Base-by-base conservation (phyloP, 352 stramenopile species). In the Phytophthora melonis region DNA sequence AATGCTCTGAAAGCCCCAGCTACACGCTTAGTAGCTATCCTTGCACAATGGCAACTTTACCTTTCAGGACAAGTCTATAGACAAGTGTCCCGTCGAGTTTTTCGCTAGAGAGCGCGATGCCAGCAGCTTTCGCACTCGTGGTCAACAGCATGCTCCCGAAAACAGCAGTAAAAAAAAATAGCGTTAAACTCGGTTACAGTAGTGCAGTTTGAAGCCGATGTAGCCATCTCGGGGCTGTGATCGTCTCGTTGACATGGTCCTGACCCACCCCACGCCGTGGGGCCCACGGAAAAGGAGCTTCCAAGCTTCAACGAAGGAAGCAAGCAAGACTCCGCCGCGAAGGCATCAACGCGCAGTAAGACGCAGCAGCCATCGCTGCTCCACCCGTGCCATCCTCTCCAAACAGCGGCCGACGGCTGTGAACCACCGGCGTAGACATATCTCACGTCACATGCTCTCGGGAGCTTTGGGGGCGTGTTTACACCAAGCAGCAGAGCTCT, bases 191-290 rank as follows among this genome's bases (percentile, higher is more conserved):
- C 10, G 34, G 13, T 5, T 9, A 41, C n/a, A n/a, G n/a, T n/a
- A 27, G 34, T 43, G 34, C 41, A 49, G 41, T 23, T 45, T 21
- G 43, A 21, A 50, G 16, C 18, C 14, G 41, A 50, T 61, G 62
- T 56, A 56, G 62, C 53, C 52, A 69, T 64, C 11, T 68, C 30
- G 25, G 14, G n/a, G 11, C 60, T 63, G 63, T 70, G 54, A 70
- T 70, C 27, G 55, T 70, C 53, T 59, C 60, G 45, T 67, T 30
- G 60, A 50, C 47, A 68, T 10, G 47, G 34, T 43, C 10, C 50
- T 45, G 10, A 27, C 60, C 47, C 41, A 45, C 52, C 1, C 23
- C n/a, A n/a, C n/a, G n/a, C n/a, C n/a, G n/a, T n/a, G n/a, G n/a
- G n/a, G n/a, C 43, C 10, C 5, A 4, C 3, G 11, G 9, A 25